Evolutionary conservation across 2,329 filamentous ascomycete species (phyloP), one percentile per base, ranked within the genome.

Genomic region (Trichophyton equinum): DNA sequence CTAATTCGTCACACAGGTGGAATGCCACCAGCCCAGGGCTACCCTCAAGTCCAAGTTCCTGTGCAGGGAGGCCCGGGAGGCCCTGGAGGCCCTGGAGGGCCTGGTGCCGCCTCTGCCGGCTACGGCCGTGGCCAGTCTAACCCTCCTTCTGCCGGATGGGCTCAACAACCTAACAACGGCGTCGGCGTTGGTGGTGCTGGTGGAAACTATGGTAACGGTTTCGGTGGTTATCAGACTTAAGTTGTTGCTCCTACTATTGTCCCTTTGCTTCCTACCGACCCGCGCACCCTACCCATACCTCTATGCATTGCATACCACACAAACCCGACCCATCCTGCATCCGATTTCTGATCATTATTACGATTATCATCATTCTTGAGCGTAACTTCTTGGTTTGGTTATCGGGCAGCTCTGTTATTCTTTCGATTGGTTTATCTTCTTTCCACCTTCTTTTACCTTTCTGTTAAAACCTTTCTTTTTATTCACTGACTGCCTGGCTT

Each of bases 51-150:
- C 13, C 49, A 53, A 33, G 69, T 85, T 79, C 65, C 86, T 82
- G 67, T 82, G 86, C 49, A 27, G 49, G 49, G 49, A 27, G 49
- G 49, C 13, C 49, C 49, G n/a, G 49, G 49, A 1, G 49, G 49
- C 18, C 49, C 49, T 3, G 49, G 49, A 20, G 49, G 49, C 4
- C 49, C 49, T n/a, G 49, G 49, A 7, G 49, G 49, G 13, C 49
- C 49, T 33, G 49, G 49, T 42, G 79, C 77, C 67, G 94, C 87
- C 71, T 87, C 88, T 67, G 89, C 88, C 68, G 89, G 89, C 64
- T 96, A 91, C 71, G 89, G 89, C 64, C 89, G 90, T 71, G 89
- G 88, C 65, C 80, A 80, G 64, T 80, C 80, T 64, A 75, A 77
- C 61, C 78, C 79, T 66, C 74, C 58, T n/a, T 59, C 74, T 60